A percentile compares a stretch with the other conserved stretches of the same genome.
phyloP scores from a whole-genome alignment of 2,329 filamentous ascomycete genomes.

The Pseudocercospora crystallina region DNA sequence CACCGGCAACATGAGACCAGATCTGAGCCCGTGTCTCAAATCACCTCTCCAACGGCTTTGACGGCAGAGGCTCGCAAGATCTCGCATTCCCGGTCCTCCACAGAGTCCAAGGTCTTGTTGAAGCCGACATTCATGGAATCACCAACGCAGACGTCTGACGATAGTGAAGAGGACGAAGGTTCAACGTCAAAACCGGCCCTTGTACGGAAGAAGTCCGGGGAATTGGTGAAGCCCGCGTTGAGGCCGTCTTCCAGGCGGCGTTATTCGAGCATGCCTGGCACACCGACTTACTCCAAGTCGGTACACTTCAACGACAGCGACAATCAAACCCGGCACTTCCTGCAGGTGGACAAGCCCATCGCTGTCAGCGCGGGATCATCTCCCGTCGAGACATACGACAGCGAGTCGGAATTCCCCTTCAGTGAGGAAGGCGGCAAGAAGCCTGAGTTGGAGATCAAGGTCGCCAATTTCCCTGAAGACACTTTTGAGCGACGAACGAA shows the following conservation, averaged over 20 bases:
- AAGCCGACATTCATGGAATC: conserved; percentile 46
- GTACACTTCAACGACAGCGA: conserved; percentile 98
- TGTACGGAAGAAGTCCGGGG: conserved; percentile 96
- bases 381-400: conserved; percentile 83
- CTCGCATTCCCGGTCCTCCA: conserved; percentile 60
- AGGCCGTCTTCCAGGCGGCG: conserved; percentile 75
- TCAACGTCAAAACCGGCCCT: conserved; percentile 70
- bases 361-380: conserved; percentile 94
- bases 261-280: conserved; percentile 95
- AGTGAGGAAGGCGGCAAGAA: conserved; percentile 51
- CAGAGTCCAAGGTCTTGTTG: conserved; percentile 54
- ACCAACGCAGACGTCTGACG: conserved; percentile 45
- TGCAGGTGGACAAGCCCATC: conserved; percentile 90
- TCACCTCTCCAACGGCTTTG: conserved; percentile 43
- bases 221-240: conserved; percentile 89
- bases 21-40: conserved; percentile 37
- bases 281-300: conserved; percentile 90
- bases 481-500: conserved; percentile 60
- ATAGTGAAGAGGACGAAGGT: conserved; percentile 53
- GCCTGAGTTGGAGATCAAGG: conserved; percentile 83
- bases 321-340: conserved; percentile 92
- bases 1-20: conserved; percentile 18
- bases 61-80: conserved; percentile 60
- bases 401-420: conserved; percentile 88
- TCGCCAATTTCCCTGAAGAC: conserved; percentile 78